Conservation (phyloP, 768 basidiomycete species). For the Hygrocybe punicea region DNA sequence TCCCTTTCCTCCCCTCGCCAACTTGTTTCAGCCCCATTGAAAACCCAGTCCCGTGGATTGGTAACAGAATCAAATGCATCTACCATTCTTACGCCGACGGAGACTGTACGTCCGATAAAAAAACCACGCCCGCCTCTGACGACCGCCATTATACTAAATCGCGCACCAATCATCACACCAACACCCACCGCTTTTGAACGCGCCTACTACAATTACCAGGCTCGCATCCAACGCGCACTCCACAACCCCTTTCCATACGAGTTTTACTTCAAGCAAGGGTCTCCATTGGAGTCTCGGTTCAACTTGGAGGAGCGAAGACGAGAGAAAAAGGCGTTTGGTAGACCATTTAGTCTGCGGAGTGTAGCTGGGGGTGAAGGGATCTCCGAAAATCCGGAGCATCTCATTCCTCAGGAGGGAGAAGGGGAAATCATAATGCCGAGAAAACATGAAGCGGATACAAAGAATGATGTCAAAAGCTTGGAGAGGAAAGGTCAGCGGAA, state of each 20-base stretch:
- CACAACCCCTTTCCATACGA: constrained; percentile 85
- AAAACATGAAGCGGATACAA: constrained; percentile 56
- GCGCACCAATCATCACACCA: constrained; percentile 71
- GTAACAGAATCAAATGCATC: constrained; percentile 12
- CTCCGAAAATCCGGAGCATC: constrained; percentile 43
- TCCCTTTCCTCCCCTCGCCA: constrained; percentile 3
- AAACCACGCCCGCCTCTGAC: constrained; percentile 41
- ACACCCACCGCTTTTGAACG: constrained; percentile 70
- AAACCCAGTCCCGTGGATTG: background rate
- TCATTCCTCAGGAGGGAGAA: constrained; percentile 57
- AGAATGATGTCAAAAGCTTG: constrained; percentile 64
- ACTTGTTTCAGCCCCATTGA: background rate
- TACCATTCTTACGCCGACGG: constrained; percentile 12
- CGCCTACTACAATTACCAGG: constrained; percentile 81
- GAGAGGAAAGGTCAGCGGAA: constrained; percentile 84
- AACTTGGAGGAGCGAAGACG: constrained; percentile 68
- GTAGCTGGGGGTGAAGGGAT: constrained; percentile 44
- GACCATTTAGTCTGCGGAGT: constrained; percentile 48
- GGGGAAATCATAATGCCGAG: constrained; percentile 62
- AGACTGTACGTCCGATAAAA: constrained; percentile 26
- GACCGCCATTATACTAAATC: constrained; percentile 71
- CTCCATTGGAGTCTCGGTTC: constrained; percentile 78
- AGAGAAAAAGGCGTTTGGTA: constrained; percentile 73
- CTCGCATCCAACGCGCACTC: constrained; percentile 76
- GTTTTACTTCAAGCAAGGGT: constrained; percentile 93